Evolutionary conservation across 2,329 filamentous ascomycete species (phyloP).

Genomic region (Nectriaceae sp.): DNA sequence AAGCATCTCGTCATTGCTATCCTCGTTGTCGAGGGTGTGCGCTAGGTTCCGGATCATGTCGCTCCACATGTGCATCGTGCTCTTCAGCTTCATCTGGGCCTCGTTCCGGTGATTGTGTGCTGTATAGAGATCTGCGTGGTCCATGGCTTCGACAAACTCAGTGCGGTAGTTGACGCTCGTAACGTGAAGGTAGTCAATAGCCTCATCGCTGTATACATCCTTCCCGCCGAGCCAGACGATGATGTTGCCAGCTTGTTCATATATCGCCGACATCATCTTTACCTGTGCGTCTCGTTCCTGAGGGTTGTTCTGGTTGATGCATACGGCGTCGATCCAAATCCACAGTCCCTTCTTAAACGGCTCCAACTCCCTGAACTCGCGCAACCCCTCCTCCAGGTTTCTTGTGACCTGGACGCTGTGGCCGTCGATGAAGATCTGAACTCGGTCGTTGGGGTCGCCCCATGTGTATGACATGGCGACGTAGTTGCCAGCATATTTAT

Average conservation of each 20-base stretch:
- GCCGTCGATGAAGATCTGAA: not conserved
- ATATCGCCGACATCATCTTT: constrained; percentile 16
- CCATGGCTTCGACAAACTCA: not conserved
- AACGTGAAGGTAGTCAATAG: constrained; percentile 5
- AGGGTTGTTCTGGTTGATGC: constrained; percentile 20
- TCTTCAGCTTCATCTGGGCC: not conserved
- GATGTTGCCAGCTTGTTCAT: constrained; percentile 12
- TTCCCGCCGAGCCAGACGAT: constrained; percentile 14
- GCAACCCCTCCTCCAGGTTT: constrained; percentile 7
- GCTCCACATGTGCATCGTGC: not conserved
- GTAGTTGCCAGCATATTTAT: constrained; percentile 2
- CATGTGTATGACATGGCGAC: constrained; percentile 2
- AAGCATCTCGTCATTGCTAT: not conserved
- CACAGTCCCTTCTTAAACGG: not conserved
- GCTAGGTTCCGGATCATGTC: not conserved
- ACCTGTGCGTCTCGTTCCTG: constrained; percentile 18
- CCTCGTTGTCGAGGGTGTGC: not conserved
- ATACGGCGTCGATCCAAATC: constrained; percentile 24
- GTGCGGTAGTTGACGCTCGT: not conserved
- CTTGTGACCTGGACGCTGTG: not conserved
- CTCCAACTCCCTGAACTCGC: not conserved
- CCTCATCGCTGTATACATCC: constrained; percentile 5
- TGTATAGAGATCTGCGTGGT: not conserved
- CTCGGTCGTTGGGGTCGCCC: not conserved
- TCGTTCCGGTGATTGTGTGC: not conserved